Conservation (phyloP, 768 basidiomycete genomes). For the Rhizopogon vinicolor region DNA sequence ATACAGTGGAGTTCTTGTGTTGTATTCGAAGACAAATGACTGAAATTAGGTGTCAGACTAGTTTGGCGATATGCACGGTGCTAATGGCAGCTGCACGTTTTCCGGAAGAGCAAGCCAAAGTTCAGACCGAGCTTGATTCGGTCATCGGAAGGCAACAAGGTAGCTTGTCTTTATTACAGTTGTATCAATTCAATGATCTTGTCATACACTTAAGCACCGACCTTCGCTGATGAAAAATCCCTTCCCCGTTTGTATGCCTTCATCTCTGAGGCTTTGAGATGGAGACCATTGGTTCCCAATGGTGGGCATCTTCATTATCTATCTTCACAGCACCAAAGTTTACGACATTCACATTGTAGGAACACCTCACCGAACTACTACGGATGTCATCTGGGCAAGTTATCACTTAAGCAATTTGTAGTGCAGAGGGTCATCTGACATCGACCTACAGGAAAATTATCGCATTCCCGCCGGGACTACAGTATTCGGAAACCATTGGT, state of each 20-base stretch:
- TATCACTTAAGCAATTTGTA: neutral
- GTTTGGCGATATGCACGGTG: conserved; percentile 5
- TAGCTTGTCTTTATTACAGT: conserved; percentile 2
- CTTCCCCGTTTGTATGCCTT: conserved; percentile 26
- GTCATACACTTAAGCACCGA: conserved; percentile 18
- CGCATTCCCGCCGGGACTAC: conserved; percentile 17
- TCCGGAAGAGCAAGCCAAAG: conserved; percentile 24
- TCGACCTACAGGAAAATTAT: conserved; percentile 15
- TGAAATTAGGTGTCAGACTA: neutral
- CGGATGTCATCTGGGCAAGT: conserved; percentile 1
- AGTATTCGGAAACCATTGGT: conserved; percentile 17
- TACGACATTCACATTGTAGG: neutral
- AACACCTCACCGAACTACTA: neutral
- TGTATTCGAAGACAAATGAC: neutral
- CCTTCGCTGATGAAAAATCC: conserved; percentile 21
- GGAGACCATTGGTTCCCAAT: conserved; percentile 21
- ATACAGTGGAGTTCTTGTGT: conserved; percentile 28
- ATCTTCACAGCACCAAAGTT: neutral
- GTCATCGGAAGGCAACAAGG: conserved; percentile 25
- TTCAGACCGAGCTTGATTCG: conserved; percentile 27
- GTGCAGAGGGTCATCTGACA: neutral
- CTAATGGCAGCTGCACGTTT: conserved; percentile 26
- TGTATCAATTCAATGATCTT: neutral
- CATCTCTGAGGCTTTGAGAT: conserved; percentile 25
- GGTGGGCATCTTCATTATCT: conserved; percentile 5